phyloP scores from a whole-genome alignment of 257 asterid genomes.

The Primulina huaijiensis region DNA sequence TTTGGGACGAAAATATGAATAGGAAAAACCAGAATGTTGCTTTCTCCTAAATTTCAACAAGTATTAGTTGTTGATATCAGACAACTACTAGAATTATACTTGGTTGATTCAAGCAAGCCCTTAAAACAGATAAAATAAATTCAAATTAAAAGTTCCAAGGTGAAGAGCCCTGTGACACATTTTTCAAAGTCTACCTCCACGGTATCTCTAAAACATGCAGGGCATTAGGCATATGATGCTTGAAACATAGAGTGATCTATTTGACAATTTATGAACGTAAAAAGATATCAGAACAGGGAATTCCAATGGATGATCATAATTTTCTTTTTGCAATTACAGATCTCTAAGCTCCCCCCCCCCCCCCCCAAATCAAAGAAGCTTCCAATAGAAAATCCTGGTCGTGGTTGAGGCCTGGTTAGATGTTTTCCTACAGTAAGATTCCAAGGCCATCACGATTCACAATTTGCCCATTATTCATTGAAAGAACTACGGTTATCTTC shows the following conservation, averaged over 20 bases:
- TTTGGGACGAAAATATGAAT: neutral
- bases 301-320: neutral
- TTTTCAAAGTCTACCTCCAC: conserved; percentile 7
- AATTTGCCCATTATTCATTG: neutral
- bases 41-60: conserved; percentile 19
- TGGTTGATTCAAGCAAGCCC: conserved; percentile 5
- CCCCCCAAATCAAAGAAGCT: too few species aligned
- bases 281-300: neutral
- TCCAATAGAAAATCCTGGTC: too few species aligned
- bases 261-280: neutral
- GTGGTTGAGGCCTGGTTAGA: too few species aligned
- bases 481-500: too few species aligned
- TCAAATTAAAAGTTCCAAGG: conserved; percentile 1
- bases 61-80: conserved; percentile 1
- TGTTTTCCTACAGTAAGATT: neutral
- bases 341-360: too few species aligned
- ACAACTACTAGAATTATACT: neutral
- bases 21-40: neutral
- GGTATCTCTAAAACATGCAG: neutral
- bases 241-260: too few species aligned
- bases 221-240: neutral
- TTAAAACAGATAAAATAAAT: neutral
- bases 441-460: neutral
- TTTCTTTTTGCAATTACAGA: neutral
- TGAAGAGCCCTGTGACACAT: neutral